Conservation (phyloP, 2,329 filamentous ascomycete species). For the Nemania serpens region DNA sequence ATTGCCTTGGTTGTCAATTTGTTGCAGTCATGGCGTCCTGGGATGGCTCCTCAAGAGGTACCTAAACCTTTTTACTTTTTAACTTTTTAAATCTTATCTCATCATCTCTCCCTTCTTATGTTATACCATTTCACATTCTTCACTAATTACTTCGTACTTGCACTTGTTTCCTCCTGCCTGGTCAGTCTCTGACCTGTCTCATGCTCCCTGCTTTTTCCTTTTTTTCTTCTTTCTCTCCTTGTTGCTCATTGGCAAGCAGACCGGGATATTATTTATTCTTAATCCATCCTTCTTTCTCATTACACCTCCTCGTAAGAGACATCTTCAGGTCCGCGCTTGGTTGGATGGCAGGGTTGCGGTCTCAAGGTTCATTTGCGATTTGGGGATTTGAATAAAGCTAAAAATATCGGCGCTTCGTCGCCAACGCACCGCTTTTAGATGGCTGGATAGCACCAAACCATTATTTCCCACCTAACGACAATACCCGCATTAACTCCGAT, state of each 20-base stretch:
- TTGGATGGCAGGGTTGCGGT: too few species aligned
- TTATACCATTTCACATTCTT: too few species aligned
- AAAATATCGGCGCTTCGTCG: conserved; percentile 20
- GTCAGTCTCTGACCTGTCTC: neutral
- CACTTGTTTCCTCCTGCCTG: too few species aligned
- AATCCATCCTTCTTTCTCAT: neutral
- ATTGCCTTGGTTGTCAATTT: neutral
- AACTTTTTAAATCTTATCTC: neutral
- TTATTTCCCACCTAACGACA: neutral
- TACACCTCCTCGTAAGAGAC: too few species aligned
- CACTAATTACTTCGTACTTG: neutral
- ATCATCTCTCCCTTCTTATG: too few species aligned
- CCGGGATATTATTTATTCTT: conserved; percentile 1
- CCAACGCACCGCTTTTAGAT: conserved; percentile 19
- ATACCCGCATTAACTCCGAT: neutral
- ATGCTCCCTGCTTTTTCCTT: neutral
- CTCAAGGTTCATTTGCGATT: conserved; percentile 1
- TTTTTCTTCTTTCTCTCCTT: neutral
- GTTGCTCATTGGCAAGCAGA: conserved; percentile 3
- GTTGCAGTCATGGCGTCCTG: conserved; percentile 11
- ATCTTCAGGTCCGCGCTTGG: too few species aligned
- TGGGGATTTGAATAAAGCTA: conserved; percentile 11
- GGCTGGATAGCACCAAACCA: conserved; percentile 11
- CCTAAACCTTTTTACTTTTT: neutral
- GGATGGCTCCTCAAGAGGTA: conserved; percentile 22